These are phyloP conservation scores for Monilinia polystroma DNA, from an alignment of 2,329 filamentous ascomycete genomes.

Conservation along the genomic window DNA sequence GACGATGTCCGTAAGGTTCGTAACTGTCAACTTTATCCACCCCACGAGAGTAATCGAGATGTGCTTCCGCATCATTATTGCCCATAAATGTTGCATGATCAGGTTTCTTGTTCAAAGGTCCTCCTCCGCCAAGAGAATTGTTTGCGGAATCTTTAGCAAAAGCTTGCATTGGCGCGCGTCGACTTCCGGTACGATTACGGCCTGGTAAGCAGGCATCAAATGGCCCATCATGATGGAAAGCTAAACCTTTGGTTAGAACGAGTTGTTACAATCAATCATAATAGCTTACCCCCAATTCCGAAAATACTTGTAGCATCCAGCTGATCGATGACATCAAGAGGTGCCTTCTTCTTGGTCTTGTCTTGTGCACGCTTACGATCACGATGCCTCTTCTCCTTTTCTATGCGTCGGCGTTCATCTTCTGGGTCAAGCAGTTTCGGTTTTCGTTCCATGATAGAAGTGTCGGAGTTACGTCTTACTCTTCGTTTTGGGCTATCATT, in stretches of 20 bases:
- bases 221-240: slow-evolving; percentile 96
- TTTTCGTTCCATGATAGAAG: slow-evolving; percentile 60
- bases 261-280: not conserved
- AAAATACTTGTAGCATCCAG: slow-evolving; percentile 96
- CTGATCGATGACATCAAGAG: slow-evolving; percentile 90
- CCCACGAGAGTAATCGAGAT: slow-evolving; percentile 67
- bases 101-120: slow-evolving; percentile 76
- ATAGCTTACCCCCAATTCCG: slow-evolving; percentile 76
- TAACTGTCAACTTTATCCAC: slow-evolving; percentile 42
- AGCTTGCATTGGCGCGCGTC: slow-evolving; percentile 89
- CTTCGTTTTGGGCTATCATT: slow-evolving; percentile 47
- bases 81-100: slow-evolving; percentile 90
- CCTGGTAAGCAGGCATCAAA: slow-evolving; percentile 96
- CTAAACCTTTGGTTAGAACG: slow-evolving; percentile 47
- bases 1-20: slow-evolving; percentile 45
- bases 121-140: slow-evolving; percentile 84
- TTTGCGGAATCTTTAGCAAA: slow-evolving; percentile 92
- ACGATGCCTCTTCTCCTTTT: slow-evolving; percentile 51
- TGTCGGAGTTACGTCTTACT: slow-evolving; percentile 75
- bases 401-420: slow-evolving; percentile 59
- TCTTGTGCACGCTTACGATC: slow-evolving; percentile 44
- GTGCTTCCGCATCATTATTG: slow-evolving; percentile 65
- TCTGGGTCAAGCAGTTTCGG: slow-evolving; percentile 55
- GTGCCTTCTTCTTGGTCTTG: slow-evolving; percentile 40
- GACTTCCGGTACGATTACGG: slow-evolving; percentile 80